These are phyloP conservation scores for Neopestalotiopsis clavispora DNA, from an alignment of 2,329 filamentous ascomycete genomes.

Conservation along the genomic window DNA sequence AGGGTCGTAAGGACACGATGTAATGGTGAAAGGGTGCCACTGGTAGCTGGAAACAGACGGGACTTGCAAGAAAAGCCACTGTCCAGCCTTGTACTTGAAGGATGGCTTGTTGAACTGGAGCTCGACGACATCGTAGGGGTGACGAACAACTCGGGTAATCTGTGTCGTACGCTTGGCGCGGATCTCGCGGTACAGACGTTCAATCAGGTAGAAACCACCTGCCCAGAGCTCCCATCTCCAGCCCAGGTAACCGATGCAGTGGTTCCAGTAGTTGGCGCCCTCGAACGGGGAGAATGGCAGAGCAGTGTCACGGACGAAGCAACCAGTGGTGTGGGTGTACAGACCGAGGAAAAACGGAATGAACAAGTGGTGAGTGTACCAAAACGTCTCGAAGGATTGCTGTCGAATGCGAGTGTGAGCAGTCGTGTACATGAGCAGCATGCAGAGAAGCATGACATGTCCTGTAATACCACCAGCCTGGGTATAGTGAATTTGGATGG, in stretches of 20 bases:
- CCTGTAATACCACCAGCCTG: conserved; percentile 92
- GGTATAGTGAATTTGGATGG: conserved; percentile 89
- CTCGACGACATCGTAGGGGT: conserved; percentile 96
- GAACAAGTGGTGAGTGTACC: conserved; percentile 99
- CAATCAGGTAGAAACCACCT: conserved; percentile 82
- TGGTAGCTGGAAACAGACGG: conserved; percentile 87
- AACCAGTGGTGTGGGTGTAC: conserved; percentile 94
- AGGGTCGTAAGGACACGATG: conserved; percentile 93
- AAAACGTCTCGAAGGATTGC: conserved; percentile 97
- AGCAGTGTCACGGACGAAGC: conserved; percentile 87
- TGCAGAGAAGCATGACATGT: conserved; percentile 98
- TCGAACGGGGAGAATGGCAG: conserved; percentile 82
- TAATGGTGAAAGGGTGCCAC: conserved; percentile 99
- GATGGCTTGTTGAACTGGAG: conserved; percentile 96
- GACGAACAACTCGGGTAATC: conserved; percentile 92
- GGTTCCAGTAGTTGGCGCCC: conserved; percentile 80
- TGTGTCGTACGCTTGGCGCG: conserved; percentile 81
- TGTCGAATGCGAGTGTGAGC: conserved; percentile 92
- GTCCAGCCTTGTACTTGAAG: conserved; percentile 97
- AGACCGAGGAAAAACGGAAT: conserved; percentile 92
- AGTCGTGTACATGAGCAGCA: conserved; percentile 97
- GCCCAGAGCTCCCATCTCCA: conserved; percentile 96
- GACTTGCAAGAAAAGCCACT: conserved; percentile 97
- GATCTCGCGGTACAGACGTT: conserved; percentile 91
- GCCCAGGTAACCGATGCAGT: conserved; percentile 93